phyloP scores from a whole-genome alignment of 2,329 filamentous ascomycete genomes.

The Xylariaceae sp. region DNA sequence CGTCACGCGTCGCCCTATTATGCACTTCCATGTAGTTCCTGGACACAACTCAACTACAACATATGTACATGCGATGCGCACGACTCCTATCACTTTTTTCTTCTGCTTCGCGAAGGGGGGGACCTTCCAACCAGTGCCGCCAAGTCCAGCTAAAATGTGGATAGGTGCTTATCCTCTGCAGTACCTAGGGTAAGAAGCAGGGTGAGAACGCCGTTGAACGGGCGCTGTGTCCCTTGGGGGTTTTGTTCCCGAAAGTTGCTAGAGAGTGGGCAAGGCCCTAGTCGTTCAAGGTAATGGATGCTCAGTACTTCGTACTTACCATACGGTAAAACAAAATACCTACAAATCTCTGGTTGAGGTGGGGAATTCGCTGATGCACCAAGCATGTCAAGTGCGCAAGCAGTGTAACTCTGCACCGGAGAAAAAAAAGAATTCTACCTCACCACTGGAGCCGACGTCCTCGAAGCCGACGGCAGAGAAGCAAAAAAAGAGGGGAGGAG shows the following conservation, averaged over 20 bases:
- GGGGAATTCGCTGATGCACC: constrained; percentile 14
- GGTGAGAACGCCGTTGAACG: constrained; percentile 10
- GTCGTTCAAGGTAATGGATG: background rate
- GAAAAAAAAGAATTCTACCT: constrained; percentile 5
- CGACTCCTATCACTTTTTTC: background rate
- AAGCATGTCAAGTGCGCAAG: constrained; percentile 15
- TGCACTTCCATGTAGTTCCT: constrained; percentile 1
- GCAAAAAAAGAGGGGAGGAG: background rate
- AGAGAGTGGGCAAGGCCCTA: background rate
- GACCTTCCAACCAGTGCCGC: background rate
- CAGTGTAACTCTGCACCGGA: constrained; percentile 21
- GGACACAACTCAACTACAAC: background rate
- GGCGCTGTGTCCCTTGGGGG: constrained; percentile 1
- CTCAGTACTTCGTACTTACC: background rate
- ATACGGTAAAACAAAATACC: background rate
- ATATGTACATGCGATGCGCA: background rate
- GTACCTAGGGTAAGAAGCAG: background rate
- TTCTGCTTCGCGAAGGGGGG: no score
- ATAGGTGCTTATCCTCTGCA: background rate
- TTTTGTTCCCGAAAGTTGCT: background rate
- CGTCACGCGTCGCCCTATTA: constrained; percentile 5
- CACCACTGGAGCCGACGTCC: background rate
- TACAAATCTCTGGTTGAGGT: constrained; percentile 12
- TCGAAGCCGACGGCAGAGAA: background rate
- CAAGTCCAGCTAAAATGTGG: background rate